These are phyloP conservation scores for Isatis tinctoria DNA, from an alignment of 345 rosid genomes.

Conservation along the genomic window DNA sequence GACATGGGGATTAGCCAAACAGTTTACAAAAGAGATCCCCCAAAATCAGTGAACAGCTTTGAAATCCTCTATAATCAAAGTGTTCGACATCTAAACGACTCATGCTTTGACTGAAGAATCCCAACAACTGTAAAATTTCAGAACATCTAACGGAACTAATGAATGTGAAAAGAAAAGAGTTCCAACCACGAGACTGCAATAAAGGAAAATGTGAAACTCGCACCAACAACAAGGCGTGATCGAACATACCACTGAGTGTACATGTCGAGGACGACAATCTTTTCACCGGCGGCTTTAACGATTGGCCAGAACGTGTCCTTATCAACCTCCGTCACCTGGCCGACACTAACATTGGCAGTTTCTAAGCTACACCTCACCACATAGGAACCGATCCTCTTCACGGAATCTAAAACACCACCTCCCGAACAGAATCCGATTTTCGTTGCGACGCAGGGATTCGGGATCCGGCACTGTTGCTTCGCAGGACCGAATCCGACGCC, in stretches of 20 bases:
- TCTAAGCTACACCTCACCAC: constrained; percentile 65
- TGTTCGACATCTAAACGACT: background rate
- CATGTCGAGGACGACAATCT: constrained; percentile 89
- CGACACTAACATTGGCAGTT: constrained; percentile 54
- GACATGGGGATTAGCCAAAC: background rate
- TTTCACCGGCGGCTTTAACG: constrained; percentile 75
- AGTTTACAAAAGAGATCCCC: background rate
- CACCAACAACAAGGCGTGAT: background rate
- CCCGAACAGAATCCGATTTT: background rate
- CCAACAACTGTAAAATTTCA: background rate
- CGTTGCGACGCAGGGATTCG: constrained; percentile 21
- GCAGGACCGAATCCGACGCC: background rate
- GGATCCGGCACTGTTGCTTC: constrained; percentile 9
- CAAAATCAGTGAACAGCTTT: background rate
- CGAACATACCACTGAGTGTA: constrained; percentile 80
- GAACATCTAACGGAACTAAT: background rate
- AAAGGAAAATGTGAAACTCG: background rate
- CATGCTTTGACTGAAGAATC: background rate
- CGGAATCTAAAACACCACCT: background rate
- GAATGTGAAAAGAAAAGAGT: background rate
- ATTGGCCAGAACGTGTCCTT: constrained; percentile 96
- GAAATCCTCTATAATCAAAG: background rate
- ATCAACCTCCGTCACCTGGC: constrained; percentile 77
- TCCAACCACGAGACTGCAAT: background rate
- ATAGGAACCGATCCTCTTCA: constrained; percentile 12